A percentile compares a stretch with the other conserved stretches of the same genome.
phyloP scores from a whole-genome alignment of 2,329 filamentous ascomycete species.

The Chaetomium sp. region DNA sequence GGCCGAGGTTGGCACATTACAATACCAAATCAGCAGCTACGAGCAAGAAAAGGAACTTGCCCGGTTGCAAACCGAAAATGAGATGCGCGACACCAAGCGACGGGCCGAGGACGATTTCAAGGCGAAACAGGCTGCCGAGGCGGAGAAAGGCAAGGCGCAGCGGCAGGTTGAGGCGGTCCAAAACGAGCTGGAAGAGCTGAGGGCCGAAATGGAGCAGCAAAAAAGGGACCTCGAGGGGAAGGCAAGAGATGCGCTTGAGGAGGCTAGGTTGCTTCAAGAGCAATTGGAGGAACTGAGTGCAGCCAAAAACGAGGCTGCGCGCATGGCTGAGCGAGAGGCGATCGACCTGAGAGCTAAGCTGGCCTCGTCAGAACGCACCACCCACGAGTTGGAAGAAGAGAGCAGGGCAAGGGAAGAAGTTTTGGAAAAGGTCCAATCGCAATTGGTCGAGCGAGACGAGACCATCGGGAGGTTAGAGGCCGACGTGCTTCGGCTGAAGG shows the following conservation, averaged over 20 bases:
- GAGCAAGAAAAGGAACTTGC: conserved; percentile 86
- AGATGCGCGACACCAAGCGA: conserved; percentile 75
- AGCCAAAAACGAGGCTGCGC: conserved; percentile 69
- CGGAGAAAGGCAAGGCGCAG: conserved; percentile 52
- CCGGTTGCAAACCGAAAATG: conserved; percentile 76
- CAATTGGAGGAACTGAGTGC: conserved; percentile 72
- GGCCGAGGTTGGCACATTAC: conserved; percentile 83
- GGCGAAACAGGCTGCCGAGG: conserved; percentile 61
- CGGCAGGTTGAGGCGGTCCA: conserved; percentile 54
- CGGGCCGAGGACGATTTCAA: conserved; percentile 87
- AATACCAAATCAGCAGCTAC: conserved; percentile 82
- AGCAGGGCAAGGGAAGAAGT: conserved; percentile 56
- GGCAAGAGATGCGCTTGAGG: conserved; percentile 70
- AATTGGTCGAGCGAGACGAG: conserved; percentile 68
- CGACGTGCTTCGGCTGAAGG: conserved; percentile 80
- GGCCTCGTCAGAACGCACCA: conserved; percentile 47
- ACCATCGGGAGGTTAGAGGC: conserved; percentile 76
- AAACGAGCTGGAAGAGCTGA: conserved; percentile 55
- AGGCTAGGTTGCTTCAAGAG: conserved; percentile 73
- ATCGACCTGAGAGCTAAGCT: conserved; percentile 58
- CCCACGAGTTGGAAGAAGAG: conserved; percentile 64
- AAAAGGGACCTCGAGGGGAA: conserved; percentile 69
- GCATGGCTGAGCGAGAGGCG: conserved; percentile 58
- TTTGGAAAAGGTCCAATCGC: conserved; percentile 64
- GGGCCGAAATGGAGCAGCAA: conserved; percentile 54